These are phyloP conservation scores for Ogataea glucozyma DNA, from an alignment of 805 yeast species.

Conservation along the genomic window DNA sequence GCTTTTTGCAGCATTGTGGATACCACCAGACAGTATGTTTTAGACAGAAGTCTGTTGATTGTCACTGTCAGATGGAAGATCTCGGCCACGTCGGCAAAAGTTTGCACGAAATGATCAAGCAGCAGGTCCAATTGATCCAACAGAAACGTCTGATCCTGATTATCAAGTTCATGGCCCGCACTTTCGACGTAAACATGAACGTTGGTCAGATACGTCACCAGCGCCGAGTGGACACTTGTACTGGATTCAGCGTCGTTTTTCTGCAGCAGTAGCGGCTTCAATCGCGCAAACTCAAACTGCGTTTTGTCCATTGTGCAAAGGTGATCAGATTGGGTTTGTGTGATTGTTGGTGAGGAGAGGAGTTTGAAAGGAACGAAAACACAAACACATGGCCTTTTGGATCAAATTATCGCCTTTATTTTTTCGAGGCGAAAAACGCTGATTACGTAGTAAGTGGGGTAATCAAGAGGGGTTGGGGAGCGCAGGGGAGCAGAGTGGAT, in stretches of 20 bases:
- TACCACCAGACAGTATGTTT: slow-evolving; percentile 24
- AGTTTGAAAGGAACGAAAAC: not conserved
- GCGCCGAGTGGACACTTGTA: slow-evolving; percentile 13
- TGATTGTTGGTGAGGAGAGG: not conserved
- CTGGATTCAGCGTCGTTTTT: slow-evolving; percentile 19
- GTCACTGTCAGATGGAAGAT: slow-evolving; percentile 27
- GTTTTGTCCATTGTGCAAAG: slow-evolving; percentile 19
- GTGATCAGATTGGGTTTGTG: not conserved
- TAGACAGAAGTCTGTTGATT: slow-evolving; percentile 28
- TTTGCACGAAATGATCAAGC: slow-evolving; percentile 22
- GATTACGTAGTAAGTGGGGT: too few species aligned
- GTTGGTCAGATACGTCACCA: slow-evolving; percentile 22
- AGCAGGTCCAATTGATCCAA: slow-evolving; percentile 28
- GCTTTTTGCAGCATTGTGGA: slow-evolving; percentile 32
- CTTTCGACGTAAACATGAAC: slow-evolving; percentile 15
- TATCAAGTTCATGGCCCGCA: slow-evolving; percentile 3
- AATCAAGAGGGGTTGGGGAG: too few species aligned
- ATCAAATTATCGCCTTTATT: slow-evolving; percentile 2
- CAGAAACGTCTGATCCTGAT: slow-evolving; percentile 26
- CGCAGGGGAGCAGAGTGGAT: too few species aligned
- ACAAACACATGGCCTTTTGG: slow-evolving; percentile 9
- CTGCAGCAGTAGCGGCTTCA: slow-evolving; percentile 19
- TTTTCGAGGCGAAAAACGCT: not conserved
- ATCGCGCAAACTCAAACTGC: slow-evolving; percentile 15
- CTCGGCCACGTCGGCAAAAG: slow-evolving; percentile 26